Evolutionary conservation across 768 basidiomycete species (phyloP).

Genomic region (Rubroboletus satanas): DNA sequence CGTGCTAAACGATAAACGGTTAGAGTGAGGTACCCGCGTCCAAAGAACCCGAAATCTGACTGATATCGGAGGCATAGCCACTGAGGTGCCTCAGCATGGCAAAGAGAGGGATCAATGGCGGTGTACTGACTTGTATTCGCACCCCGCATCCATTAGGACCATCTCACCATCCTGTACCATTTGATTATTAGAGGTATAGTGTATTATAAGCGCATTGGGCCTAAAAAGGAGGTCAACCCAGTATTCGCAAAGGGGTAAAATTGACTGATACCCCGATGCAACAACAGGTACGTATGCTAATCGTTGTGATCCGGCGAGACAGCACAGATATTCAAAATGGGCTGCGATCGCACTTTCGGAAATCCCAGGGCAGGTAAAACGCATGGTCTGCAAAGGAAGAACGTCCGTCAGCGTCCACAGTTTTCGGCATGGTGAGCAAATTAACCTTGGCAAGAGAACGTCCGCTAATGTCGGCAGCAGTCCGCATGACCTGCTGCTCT

Average conservation of each 20-base stretch:
- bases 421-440: background rate
- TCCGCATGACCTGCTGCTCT: conserved; percentile 77
- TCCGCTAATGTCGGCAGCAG: conserved; percentile 84
- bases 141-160: conserved; percentile 87
- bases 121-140: conserved; percentile 75
- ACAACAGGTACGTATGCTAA: conserved; percentile 98
- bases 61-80: conserved; percentile 94
- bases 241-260: background rate
- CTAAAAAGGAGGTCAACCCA: conserved; percentile 35
- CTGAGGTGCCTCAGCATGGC: conserved; percentile 34
- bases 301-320: conserved; percentile 73
- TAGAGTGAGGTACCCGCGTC: background rate
- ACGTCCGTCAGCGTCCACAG: background rate
- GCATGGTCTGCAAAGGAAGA: conserved; percentile 64
- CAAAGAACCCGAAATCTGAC: conserved; percentile 38
- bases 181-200: conserved; percentile 92
- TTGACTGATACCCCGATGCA: conserved; percentile 70
- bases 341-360: conserved; percentile 65
- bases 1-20: conserved; percentile 48
- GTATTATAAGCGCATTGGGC: conserved; percentile 85
- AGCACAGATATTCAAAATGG: conserved; percentile 88
- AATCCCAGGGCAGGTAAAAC: conserved; percentile 55
- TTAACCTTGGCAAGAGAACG: conserved; percentile 79
- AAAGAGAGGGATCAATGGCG: background rate
- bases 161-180: conserved; percentile 66